Conservation (phyloP, 169 alveolate genomes). For the Cyclospora cayetanensis region DNA sequence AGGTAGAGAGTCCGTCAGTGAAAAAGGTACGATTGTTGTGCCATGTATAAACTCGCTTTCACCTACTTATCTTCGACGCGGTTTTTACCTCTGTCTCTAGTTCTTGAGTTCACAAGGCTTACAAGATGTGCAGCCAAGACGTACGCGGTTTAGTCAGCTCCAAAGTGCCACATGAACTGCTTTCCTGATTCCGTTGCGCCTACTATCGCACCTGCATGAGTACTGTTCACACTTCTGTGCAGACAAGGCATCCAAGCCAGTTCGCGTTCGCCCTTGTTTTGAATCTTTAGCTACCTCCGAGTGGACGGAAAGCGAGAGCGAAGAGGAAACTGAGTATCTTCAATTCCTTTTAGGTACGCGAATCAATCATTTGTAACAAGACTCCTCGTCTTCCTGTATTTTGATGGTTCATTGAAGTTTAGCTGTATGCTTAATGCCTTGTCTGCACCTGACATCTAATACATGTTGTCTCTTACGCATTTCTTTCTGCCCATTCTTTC, state of each 20-base stretch:
- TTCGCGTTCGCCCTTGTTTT: background rate
- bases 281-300: constrained; percentile 12
- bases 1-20: background rate
- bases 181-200: no score
- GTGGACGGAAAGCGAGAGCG: constrained; percentile 60
- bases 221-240: background rate
- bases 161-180: no score
- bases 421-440: background rate
- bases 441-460: background rate
- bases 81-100: no score
- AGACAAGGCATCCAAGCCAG: background rate
- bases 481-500: background rate
- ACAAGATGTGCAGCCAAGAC: no score
- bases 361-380: no score
- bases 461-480: background rate
- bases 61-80: no score
- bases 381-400: background rate
- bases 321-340: background rate
- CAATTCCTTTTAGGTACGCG: no score
- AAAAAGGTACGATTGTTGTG: background rate
- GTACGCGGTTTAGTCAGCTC: no score
- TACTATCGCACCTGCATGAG: no score
- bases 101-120: no score
- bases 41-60: background rate
- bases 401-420: background rate